Percentiles rank a stretch among this genome's conserved stretches.
These are phyloP conservation scores for Sarcodon sp. DNA, from an alignment of 768 basidiomycete species.

Conservation along the genomic window DNA sequence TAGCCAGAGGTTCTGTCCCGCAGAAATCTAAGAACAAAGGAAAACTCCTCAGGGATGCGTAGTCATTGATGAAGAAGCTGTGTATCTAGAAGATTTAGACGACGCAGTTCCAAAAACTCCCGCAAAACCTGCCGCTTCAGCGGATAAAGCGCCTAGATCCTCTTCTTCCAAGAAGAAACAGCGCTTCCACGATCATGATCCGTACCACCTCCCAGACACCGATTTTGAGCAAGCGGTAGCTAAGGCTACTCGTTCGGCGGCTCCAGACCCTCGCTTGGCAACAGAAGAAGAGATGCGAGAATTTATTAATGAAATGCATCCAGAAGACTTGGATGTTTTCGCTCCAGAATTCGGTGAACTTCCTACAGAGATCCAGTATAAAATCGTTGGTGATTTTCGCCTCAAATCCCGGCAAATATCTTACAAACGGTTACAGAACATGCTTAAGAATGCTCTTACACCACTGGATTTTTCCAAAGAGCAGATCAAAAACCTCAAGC, in stretches of 20 bases:
- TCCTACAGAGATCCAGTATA: conserved; percentile 95
- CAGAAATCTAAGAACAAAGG: conserved; percentile 15
- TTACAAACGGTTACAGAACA: conserved; percentile 80
- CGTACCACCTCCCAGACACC: conserved; percentile 84
- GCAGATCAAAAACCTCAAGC: conserved; percentile 83
- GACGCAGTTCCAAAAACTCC: conserved; percentile 41
- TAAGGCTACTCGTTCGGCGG: conserved; percentile 43
- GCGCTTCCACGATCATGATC: conserved; percentile 72
- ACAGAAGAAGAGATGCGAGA: conserved; percentile 89
- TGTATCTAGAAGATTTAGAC: conserved; percentile 85
- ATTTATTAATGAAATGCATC: conserved; percentile 94
- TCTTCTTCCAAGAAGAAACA: conserved; percentile 44
- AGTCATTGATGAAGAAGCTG: conserved; percentile 53
- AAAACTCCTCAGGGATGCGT: conserved; percentile 33
- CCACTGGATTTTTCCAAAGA: conserved; percentile 94
- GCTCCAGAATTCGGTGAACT: conserved; percentile 85
- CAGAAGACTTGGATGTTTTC: conserved; percentile 87
- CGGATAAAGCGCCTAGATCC: conserved; percentile 21
- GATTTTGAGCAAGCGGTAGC: conserved; percentile 52
- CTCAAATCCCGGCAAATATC: conserved; percentile 93
- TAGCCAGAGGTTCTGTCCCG: not conserved
- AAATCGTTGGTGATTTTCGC: conserved; percentile 92
- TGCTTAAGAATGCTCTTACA: conserved; percentile 68
- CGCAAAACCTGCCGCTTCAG: conserved; percentile 13
- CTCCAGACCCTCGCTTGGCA: conserved; percentile 84